A percentile compares a stretch with the other conserved stretches of the same genome.
These are phyloP conservation scores for Tuctoria greenei DNA, from an alignment of 176 grass and related monocot genomes.

Conservation along the genomic window DNA sequence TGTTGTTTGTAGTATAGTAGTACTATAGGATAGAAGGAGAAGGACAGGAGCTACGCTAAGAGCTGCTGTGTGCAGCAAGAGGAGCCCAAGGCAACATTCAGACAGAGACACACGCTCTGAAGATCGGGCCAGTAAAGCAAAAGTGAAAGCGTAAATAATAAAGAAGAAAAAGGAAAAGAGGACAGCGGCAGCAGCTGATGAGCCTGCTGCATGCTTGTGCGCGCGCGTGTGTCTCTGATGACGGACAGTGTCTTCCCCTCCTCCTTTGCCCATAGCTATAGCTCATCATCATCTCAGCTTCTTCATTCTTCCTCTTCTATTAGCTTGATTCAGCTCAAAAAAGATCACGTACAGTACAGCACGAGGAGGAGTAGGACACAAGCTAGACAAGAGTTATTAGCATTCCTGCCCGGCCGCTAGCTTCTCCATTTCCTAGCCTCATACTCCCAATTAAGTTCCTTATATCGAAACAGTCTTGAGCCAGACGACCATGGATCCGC, in stretches of 20 bases:
- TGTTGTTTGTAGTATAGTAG: neutral
- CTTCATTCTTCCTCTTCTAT: neutral
- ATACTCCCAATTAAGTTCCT: too few species aligned
- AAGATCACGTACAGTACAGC: neutral
- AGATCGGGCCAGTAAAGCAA: constrained; percentile 40
- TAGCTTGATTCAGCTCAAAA: neutral
- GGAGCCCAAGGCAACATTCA: neutral
- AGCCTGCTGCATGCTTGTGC: neutral
- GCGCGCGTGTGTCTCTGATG: neutral
- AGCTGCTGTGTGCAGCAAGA: neutral
- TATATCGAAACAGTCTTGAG: too few species aligned
- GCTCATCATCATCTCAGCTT: neutral
- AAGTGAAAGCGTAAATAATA: constrained; percentile 36
- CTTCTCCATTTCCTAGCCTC: too few species aligned
- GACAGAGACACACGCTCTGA: neutral
- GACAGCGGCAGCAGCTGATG: constrained; percentile 11
- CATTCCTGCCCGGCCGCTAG: too few species aligned
- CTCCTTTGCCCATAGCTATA: neutral
- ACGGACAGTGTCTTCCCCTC: neutral
- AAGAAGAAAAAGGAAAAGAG: constrained; percentile 39
- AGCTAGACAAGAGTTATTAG: neutral
- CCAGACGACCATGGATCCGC: constrained; percentile 2
- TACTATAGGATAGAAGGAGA: neutral
- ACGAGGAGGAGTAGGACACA: neutral
- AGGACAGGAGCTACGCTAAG: neutral